phyloP scores from a whole-genome alignment of 176 grass and related monocot species.

The Areca catechu region DNA sequence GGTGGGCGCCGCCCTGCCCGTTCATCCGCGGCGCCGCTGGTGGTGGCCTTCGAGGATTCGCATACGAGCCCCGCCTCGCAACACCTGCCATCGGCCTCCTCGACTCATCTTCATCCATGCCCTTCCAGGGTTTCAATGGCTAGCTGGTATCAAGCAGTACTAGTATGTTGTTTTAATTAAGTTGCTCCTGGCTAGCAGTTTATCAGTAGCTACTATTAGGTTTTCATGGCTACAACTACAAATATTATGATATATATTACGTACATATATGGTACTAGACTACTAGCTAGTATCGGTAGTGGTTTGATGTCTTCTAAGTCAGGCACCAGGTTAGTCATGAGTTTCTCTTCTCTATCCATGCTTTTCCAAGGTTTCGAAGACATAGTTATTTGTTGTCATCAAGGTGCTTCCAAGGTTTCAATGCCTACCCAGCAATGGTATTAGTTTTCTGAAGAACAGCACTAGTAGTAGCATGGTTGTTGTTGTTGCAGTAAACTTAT shows the following conservation, averaged over 20 bases:
- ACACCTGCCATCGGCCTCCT: slow-evolving; percentile 87
- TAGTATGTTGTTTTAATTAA: slow-evolving; percentile 1
- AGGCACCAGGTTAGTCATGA: too few relatives aligned
- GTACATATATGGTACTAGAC: not conserved
- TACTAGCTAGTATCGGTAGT: too few relatives aligned
- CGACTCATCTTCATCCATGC: slow-evolving; percentile 37
- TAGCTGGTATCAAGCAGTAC: slow-evolving; percentile 1
- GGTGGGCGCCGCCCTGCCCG: slow-evolving; percentile 64
- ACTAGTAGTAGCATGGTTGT: not conserved
- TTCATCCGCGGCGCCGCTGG: slow-evolving; percentile 21
- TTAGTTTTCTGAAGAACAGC: too few relatives aligned
- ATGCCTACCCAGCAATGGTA: too few relatives aligned
- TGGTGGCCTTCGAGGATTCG: slow-evolving; percentile 49
- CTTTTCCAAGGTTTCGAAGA: too few relatives aligned
- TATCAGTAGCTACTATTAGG: not conserved
- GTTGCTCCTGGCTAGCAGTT: not conserved
- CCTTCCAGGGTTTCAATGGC: slow-evolving; percentile 45
- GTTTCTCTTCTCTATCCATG: too few relatives aligned
- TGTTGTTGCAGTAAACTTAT: not conserved
- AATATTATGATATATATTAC: slow-evolving; percentile 1
- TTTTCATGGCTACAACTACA: not conserved
- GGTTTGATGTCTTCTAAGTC: too few relatives aligned
- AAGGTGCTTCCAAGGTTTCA: too few relatives aligned
- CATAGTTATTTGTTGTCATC: too few relatives aligned
- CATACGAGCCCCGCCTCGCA: slow-evolving; percentile 69